Evolutionary conservation across 225 moss, liverwort and hornwort species (phyloP), one percentile per base, ranked within the genome.

Genomic region (Bryoerythrophyllum caledonicum): DNA sequence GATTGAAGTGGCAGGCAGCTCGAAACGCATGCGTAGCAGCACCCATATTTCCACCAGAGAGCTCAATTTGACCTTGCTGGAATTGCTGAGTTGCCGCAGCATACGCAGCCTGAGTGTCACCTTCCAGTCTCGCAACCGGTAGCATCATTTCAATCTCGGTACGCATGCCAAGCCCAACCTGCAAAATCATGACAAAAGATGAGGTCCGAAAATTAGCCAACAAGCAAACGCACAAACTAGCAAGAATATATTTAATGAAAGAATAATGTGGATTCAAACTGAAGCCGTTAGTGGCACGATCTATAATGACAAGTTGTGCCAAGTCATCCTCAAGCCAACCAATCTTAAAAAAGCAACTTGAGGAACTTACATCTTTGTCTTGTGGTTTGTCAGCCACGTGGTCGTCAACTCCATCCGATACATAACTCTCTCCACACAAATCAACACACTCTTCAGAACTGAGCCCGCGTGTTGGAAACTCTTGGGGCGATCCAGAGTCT

Each of bases 1-100:
- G 89, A 74, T 89, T 86, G 12, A 89, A 89, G 67, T 89, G 84
- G 63, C 89, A 86, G 16, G 83, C 89, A 76, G 83, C 86, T 79
- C 77, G 83, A 65, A 89, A 84, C 35, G 86, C 79, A 46, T 77
- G 61, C 52, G 86, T 75, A 38, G 89, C 86, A 65, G 83, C 89
- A 59, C 81, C 82, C 86, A 86, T 83, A 34, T 86, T 89, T 67
- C 89, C 89, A 72, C 74, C 86, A 16, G 89, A 89, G 67, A 86
- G 79, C 10, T 89, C 89, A 46, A 83, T 40, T 71, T 86, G 83
- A 11, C 89, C 85, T 71, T 83, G 88, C 63, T 83, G 81, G 21
- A 86, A 86, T 59, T 83, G 89, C 19, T 82, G 77, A 26, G 77
- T 81, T 53, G 89, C 86, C 21, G 83, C 82, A 68, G 74, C 84